Evolutionary conservation across 805 yeast genomes (phyloP).

Genomic region (Wickerhamiella occidentalis): DNA sequence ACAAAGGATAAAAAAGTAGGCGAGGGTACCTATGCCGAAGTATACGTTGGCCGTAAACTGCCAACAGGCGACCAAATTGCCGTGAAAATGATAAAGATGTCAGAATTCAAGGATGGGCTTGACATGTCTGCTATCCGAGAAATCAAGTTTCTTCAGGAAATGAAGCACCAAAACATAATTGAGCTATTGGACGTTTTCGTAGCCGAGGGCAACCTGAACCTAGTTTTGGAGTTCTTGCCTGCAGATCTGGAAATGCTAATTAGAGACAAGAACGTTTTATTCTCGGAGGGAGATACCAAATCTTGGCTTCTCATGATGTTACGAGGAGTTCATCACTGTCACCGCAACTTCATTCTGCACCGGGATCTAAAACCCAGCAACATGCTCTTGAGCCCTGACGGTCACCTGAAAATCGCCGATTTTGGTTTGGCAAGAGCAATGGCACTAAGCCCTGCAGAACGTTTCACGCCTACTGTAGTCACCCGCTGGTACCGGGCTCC

Average conservation of each 20-base stretch:
- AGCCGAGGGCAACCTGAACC: conserved; percentile 48
- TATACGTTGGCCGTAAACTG: conserved; percentile 56
- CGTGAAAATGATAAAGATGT: conserved; percentile 88
- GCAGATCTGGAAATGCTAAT: conserved; percentile 84
- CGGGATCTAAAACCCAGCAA: conserved; percentile 92
- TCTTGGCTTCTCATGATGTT: conserved; percentile 91
- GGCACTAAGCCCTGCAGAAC: conserved; percentile 48
- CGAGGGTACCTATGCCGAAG: conserved; percentile 98
- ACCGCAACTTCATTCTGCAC: conserved; percentile 78
- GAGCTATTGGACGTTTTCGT: conserved; percentile 82
- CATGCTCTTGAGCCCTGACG: conserved; percentile 72
- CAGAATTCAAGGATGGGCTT: conserved; percentile 86
- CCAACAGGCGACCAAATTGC: conserved; percentile 57
- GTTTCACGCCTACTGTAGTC: conserved; percentile 84
- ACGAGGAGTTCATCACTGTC: conserved; percentile 92
- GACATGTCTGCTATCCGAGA: conserved; percentile 97
- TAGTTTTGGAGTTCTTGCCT: conserved; percentile 88
- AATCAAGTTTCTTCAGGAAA: conserved; percentile 72
- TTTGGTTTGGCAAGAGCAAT: conserved; percentile 86
- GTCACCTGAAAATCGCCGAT: conserved; percentile 89
- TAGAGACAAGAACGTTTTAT: conserved; percentile 62
- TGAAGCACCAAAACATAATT: conserved; percentile 76
- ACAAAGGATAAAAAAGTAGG: conserved; percentile 73
- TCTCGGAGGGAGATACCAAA: conserved; percentile 77
- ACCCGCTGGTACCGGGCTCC: conserved; percentile 98